Percentiles rank a stretch among this genome's conserved stretches.
These are phyloP conservation scores for Zygotorulaspora sp. DNA, from an alignment of 805 yeast genomes.

Conservation along the genomic window DNA sequence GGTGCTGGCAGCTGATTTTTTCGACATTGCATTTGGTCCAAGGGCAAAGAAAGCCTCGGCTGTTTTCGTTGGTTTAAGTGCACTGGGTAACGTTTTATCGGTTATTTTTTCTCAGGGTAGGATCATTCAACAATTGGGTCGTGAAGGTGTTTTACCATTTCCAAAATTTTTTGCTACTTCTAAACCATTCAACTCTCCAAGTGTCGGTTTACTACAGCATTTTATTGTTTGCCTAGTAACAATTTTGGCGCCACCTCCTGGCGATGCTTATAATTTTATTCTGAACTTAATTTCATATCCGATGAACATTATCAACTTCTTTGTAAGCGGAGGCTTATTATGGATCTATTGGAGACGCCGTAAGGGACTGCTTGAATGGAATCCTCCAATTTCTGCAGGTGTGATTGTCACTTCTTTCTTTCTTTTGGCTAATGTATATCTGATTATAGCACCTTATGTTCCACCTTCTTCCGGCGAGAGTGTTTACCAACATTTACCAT, in stretches of 20 bases:
- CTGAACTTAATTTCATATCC: constrained; percentile 79
- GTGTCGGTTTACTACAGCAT: constrained; percentile 69
- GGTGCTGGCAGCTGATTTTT: constrained; percentile 71
- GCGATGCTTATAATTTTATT: constrained; percentile 81
- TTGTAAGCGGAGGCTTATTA: constrained; percentile 55
- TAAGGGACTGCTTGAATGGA: constrained; percentile 55
- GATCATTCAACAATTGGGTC: constrained; percentile 71
- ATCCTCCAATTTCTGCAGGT: constrained; percentile 66
- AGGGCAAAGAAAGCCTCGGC: constrained; percentile 68
- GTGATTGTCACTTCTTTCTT: constrained; percentile 61
- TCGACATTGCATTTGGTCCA: constrained; percentile 64
- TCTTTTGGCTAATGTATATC: constrained; percentile 57
- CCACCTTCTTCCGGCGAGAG: constrained; percentile 65
- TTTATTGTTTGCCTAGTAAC: constrained; percentile 71
- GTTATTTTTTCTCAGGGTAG: constrained; percentile 82
- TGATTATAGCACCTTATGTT: constrained; percentile 72
- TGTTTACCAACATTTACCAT: constrained; percentile 67
- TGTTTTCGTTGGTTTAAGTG: constrained; percentile 75
- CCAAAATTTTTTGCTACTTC: constrained; percentile 65
- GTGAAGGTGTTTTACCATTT: constrained; percentile 78
- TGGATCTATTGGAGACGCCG: constrained; percentile 49
- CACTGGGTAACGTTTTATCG: constrained; percentile 75
- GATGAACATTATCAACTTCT: constrained; percentile 66
- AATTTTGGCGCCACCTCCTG: constrained; percentile 77
- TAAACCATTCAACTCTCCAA: constrained; percentile 69